Percentiles rank a stretch among this genome's conserved stretches.
These are phyloP conservation scores for Amylocystis lapponica DNA, from an alignment of 768 basidiomycete genomes.

Conservation along the genomic window DNA sequence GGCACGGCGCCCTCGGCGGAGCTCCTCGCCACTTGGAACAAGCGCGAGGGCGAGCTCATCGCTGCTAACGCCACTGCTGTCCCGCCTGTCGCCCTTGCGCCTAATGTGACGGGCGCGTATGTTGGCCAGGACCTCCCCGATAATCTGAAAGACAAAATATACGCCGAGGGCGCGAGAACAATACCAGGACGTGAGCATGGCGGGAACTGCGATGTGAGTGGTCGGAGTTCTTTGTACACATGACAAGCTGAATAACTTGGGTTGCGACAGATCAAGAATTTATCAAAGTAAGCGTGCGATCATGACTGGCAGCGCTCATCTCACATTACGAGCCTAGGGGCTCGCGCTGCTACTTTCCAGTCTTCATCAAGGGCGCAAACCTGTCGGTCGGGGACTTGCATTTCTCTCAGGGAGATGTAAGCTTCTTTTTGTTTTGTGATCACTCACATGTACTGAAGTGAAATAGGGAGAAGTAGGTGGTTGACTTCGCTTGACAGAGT, in stretches of 20 bases:
- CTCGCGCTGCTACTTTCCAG: slow-evolving; percentile 71
- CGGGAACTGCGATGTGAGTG: slow-evolving; percentile 65
- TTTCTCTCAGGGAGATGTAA: slow-evolving; percentile 72
- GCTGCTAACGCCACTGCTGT: slow-evolving; percentile 43
- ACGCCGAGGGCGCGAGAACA: slow-evolving; percentile 64
- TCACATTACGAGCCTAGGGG: slow-evolving; percentile 32
- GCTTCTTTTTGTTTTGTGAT: slow-evolving; percentile 15
- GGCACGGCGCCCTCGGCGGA: slow-evolving; percentile 74
- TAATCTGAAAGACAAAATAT: slow-evolving; percentile 47
- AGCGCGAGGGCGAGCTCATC: slow-evolving; percentile 62
- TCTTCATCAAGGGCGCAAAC: slow-evolving; percentile 71
- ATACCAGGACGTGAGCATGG: slow-evolving; percentile 77
- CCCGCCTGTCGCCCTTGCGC: slow-evolving; percentile 63
- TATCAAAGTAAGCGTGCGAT: slow-evolving; percentile 46
- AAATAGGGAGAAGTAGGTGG: slow-evolving; percentile 50
- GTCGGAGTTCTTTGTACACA: too few relatives aligned
- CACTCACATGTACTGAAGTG: slow-evolving; percentile 5
- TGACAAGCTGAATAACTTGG: too few relatives aligned
- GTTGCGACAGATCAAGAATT: slow-evolving; percentile 77
- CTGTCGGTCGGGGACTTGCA: slow-evolving; percentile 76
- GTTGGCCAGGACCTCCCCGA: slow-evolving; percentile 59
- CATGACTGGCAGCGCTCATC: not conserved
- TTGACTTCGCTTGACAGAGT: not conserved
- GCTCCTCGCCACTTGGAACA: slow-evolving; percentile 69
- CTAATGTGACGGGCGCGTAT: slow-evolving; percentile 53